These are phyloP conservation scores for Kockovaella imperatae DNA, from an alignment of 768 basidiomycete species.

Conservation along the genomic window DNA sequence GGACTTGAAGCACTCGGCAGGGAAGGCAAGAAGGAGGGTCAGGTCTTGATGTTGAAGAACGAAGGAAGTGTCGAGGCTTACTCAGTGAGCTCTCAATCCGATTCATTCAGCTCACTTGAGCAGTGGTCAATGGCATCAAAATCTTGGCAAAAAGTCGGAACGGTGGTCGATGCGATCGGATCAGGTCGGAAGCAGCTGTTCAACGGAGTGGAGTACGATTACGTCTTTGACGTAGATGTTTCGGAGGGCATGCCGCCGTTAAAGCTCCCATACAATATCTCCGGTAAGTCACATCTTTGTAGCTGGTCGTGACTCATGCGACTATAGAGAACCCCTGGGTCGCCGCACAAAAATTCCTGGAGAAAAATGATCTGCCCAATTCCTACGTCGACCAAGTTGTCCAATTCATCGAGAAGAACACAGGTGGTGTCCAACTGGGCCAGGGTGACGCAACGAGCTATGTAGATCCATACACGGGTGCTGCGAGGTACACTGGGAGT, in stretches of 20 bases:
- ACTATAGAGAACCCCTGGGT: constrained; percentile 74
- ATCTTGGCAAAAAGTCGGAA: constrained; percentile 88
- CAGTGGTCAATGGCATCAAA: constrained; percentile 70
- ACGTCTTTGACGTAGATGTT: constrained; percentile 98
- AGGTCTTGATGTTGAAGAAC: constrained; percentile 83
- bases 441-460: constrained; percentile 51
- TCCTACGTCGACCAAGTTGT: constrained; percentile 84
- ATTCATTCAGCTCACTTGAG: background rate
- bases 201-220: constrained; percentile 91
- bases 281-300: constrained; percentile 51
- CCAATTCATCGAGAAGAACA: constrained; percentile 86
- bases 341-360: constrained; percentile 82
- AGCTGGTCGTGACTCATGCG: background rate
- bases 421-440: constrained; percentile 62
- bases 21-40: constrained; percentile 85
- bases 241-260: constrained; percentile 84
- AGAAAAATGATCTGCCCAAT: constrained; percentile 70
- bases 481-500: constrained; percentile 30
- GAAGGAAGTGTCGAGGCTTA: constrained; percentile 78
- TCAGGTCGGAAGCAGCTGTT: constrained; percentile 84
- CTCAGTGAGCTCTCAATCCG: constrained; percentile 54
- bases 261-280: constrained; percentile 86
- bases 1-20: constrained; percentile 67
- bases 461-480: constrained; percentile 86
- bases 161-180: constrained; percentile 91